A percentile compares a stretch with the other conserved stretches of the same genome.
These are phyloP conservation scores for Rhizopus stolonifer DNA, from an alignment of 371 early-diverging fungal genomes.

Conservation along the genomic window DNA sequence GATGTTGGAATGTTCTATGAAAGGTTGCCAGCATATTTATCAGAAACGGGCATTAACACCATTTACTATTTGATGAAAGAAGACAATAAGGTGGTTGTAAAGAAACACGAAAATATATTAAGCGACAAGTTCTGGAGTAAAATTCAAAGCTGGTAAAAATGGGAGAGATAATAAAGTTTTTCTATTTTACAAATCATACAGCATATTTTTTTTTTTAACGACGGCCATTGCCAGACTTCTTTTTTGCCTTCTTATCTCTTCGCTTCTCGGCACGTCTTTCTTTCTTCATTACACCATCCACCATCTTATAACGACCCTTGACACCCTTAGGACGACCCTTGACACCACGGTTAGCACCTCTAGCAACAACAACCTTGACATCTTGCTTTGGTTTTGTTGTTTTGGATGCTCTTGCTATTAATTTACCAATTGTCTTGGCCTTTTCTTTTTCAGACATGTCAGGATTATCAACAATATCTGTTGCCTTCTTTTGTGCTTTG, in stretches of 20 bases:
- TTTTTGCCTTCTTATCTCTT: slow-evolving; percentile 60
- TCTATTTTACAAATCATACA: background rate
- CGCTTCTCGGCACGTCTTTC: slow-evolving; percentile 85
- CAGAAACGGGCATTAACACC: slow-evolving; percentile 42
- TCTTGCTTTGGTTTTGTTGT: slow-evolving; percentile 77
- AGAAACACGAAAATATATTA: slow-evolving; percentile 30
- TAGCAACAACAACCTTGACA: slow-evolving; percentile 89
- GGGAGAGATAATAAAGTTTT: slow-evolving; percentile 2
- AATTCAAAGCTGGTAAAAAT: slow-evolving; percentile 29
- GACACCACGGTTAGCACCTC: slow-evolving; percentile 77
- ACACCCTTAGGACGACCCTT: slow-evolving; percentile 96
- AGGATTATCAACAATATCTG: slow-evolving; percentile 79
- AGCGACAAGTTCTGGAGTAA: slow-evolving; percentile 41
- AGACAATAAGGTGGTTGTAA: slow-evolving; percentile 15
- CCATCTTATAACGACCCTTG: slow-evolving; percentile 96
- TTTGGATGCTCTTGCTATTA: slow-evolving; percentile 68
- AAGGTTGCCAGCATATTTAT: slow-evolving; percentile 53
- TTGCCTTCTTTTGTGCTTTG: slow-evolving; percentile 88
- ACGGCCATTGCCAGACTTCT: slow-evolving; percentile 23
- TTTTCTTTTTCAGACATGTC: slow-evolving; percentile 91
- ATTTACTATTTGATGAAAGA: slow-evolving; percentile 47
- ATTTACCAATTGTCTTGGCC: slow-evolving; percentile 75
- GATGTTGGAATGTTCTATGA: slow-evolving; percentile 87
- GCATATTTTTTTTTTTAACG: slow-evolving; percentile 10
- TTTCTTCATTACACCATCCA: slow-evolving; percentile 92